These are phyloP conservation scores for Globisporangium middletonii DNA, from an alignment of 352 stramenopile genomes.

Conservation along the genomic window DNA sequence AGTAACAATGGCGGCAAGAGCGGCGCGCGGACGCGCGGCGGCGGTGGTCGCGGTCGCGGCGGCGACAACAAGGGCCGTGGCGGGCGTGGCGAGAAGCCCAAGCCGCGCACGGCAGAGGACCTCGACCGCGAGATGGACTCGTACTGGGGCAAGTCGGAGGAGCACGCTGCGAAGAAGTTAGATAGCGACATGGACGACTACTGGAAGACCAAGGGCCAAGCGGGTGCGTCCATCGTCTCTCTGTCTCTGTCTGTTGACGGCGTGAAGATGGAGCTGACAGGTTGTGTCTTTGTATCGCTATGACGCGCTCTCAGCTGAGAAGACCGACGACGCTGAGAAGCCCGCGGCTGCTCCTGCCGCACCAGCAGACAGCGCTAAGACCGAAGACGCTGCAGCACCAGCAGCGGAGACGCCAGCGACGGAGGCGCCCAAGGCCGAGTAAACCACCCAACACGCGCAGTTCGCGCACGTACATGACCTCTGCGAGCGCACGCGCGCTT, in stretches of 20 bases:
- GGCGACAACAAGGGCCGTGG: constrained; percentile 18
- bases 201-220: constrained; percentile 78
- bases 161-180: constrained; percentile 81
- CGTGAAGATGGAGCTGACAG: neutral
- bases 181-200: constrained; percentile 86
- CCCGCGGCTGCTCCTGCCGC: constrained; percentile 1
- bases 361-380: neutral
- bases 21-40: constrained; percentile 6
- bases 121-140: constrained; percentile 83
- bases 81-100: constrained; percentile 40
- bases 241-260: neutral
- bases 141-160: constrained; percentile 84
- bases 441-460: too few relatives aligned
- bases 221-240: constrained; percentile 9
- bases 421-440: too few relatives aligned
- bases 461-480: too few relatives aligned
- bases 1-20: constrained; percentile 13
- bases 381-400: too few relatives aligned
- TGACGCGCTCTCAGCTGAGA: neutral
- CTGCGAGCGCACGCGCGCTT: too few relatives aligned
- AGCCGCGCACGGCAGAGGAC: constrained; percentile 71
- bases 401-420: too few relatives aligned
- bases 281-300: neutral
- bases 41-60: constrained; percentile 18
- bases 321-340: constrained; percentile 1